phyloP scores from a whole-genome alignment of 2,329 filamentous ascomycete species.

The Zymoseptoria ardabiliae region DNA sequence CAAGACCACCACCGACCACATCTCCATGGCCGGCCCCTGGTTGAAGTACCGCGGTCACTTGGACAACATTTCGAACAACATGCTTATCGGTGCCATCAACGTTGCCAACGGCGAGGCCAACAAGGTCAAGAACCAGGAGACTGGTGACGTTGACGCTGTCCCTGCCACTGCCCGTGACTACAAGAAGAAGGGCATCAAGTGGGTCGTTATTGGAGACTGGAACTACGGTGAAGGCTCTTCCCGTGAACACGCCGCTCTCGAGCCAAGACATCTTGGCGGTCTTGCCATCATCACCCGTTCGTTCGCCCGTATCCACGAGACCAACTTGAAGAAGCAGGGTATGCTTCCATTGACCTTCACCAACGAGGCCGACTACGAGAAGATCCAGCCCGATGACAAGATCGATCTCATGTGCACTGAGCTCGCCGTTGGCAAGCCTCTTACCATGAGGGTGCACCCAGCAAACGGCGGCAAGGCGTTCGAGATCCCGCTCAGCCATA shows the following conservation, averaged over 20 bases:
- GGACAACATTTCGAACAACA: conserved; percentile 99
- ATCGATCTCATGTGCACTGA: conserved; percentile 85
- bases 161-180: conserved; percentile 94
- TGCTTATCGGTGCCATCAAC: conserved; percentile 97
- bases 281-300: conserved; percentile 91
- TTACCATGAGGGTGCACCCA: conserved; percentile 87
- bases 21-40: conserved; percentile 78
- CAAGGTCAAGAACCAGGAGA: conserved; percentile 89
- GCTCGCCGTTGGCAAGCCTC: conserved; percentile 83
- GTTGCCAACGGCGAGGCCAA: conserved; percentile 94
- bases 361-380: conserved; percentile 95
- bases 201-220: conserved; percentile 98
- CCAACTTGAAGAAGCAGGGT: conserved; percentile 99
- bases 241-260: conserved; percentile 95
- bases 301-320: conserved; percentile 99
- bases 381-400: conserved; percentile 86
- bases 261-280: conserved; percentile 94
- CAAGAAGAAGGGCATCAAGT: conserved; percentile 92
- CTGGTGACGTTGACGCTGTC: conserved; percentile 75
- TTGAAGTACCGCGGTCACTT: conserved; percentile 98
- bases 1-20: conserved; percentile 47
- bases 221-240: conserved; percentile 98
- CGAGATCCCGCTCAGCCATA: conserved; percentile 81
- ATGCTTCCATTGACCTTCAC: conserved; percentile 97
- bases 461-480: conserved; percentile 69